Evolutionary conservation across 2,329 filamentous ascomycete genomes (phyloP).

Genomic region (Monilinia fructicola): DNA sequence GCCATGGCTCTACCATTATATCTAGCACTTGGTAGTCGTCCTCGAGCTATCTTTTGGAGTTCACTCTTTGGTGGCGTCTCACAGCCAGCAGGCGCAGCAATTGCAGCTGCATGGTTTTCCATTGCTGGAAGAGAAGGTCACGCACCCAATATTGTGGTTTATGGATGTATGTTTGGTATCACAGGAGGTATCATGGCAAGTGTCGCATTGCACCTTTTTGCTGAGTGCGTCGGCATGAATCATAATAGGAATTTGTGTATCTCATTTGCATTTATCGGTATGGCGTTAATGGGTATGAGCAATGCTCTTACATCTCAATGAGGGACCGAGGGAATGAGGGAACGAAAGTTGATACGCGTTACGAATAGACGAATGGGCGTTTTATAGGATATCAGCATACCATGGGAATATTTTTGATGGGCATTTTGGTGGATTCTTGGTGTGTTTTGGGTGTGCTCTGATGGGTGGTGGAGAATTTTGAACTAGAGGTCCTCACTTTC

Average conservation of each 20-base stretch:
- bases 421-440: background rate
- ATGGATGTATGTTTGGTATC: slow-evolving; percentile 80
- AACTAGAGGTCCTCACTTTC: background rate
- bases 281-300: slow-evolving; percentile 82
- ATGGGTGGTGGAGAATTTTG: background rate
- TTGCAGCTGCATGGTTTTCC: slow-evolving; percentile 85
- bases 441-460: background rate
- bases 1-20: slow-evolving; percentile 91
- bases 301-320: slow-evolving; percentile 70
- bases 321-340: background rate
- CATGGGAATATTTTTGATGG: background rate
- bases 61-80: slow-evolving; percentile 80
- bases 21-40: slow-evolving; percentile 78
- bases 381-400: slow-evolving; percentile 19
- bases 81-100: slow-evolving; percentile 80
- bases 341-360: slow-evolving; percentile 9
- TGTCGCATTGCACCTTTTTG: slow-evolving; percentile 85
- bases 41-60: slow-evolving; percentile 81
- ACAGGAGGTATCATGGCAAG: slow-evolving; percentile 96
- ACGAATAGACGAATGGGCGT: slow-evolving; percentile 17
- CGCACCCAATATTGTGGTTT: slow-evolving; percentile 56
- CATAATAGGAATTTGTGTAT: slow-evolving; percentile 77
- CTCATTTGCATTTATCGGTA: slow-evolving; percentile 78
- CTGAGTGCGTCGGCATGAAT: slow-evolving; percentile 79
- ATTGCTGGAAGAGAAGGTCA: slow-evolving; percentile 57